Percentiles rank a stretch among this genome's conserved stretches.
These are phyloP conservation scores for Shiraia bambusicola DNA, from an alignment of 2,329 filamentous ascomycete species.

Conservation along the genomic window DNA sequence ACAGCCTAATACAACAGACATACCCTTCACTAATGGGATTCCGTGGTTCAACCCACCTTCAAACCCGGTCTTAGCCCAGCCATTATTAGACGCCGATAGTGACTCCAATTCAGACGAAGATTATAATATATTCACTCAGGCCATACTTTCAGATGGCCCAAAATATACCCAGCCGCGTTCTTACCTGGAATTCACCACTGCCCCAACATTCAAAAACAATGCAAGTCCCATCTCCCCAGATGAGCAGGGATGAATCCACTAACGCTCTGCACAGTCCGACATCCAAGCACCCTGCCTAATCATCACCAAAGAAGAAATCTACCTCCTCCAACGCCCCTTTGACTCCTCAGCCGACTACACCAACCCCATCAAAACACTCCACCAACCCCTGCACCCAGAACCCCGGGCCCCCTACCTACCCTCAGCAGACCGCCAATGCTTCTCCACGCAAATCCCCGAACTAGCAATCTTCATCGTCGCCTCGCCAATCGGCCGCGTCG, in stretches of 20 bases:
- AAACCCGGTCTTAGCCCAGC: too few species aligned
- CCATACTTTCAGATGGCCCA: too few species aligned
- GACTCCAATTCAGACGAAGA: too few species aligned
- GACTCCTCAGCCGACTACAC: conserved; percentile 1
- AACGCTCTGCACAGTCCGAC: conserved; percentile 13
- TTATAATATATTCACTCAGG: too few species aligned
- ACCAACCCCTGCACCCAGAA: conserved; percentile 31
- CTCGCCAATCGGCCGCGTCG: conserved; percentile 66
- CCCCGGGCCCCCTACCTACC: conserved; percentile 1
- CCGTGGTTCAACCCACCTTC: too few species aligned
- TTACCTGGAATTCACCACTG: too few species aligned
- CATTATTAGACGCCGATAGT: too few species aligned
- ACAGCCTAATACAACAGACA: too few species aligned
- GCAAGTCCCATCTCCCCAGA: too few species aligned
- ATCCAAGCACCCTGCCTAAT: conserved; percentile 43
- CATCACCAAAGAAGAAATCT: conserved; percentile 48
- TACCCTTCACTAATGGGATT: too few species aligned
- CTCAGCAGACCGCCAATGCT: conserved; percentile 57
- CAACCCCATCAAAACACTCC: conserved; percentile 39
- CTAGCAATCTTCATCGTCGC: conserved; percentile 69
- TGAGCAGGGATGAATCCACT: background rate
- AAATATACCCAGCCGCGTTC: too few species aligned
- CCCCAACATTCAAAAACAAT: background rate
- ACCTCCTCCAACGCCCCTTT: conserved; percentile 44
- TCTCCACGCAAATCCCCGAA: conserved; percentile 66